These are phyloP conservation scores for Paspalum vaginatum DNA, from an alignment of 176 grass and related monocot genomes.

Conservation along the genomic window DNA sequence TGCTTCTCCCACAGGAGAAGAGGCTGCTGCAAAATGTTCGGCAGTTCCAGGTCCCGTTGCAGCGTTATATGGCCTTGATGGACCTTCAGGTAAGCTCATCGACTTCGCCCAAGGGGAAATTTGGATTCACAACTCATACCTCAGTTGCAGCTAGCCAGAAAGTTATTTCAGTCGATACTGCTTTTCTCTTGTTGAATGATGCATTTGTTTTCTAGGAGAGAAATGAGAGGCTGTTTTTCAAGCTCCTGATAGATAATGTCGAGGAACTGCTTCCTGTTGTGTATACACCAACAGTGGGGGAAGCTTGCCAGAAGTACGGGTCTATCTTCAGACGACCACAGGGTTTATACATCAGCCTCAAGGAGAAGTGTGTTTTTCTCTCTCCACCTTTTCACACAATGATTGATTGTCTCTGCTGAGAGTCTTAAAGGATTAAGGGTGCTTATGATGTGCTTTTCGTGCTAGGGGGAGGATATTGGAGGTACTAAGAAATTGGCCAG, in stretches of 20 bases:
- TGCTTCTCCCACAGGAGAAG: constrained; percentile 66
- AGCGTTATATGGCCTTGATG: constrained; percentile 80
- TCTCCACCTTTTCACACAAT: not conserved
- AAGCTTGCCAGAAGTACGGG: constrained; percentile 96
- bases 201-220: constrained; percentile 64
- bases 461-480: constrained; percentile 75
- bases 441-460: constrained; percentile 1
- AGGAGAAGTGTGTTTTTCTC: constrained; percentile 64
- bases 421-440: not conserved
- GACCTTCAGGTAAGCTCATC: constrained; percentile 67
- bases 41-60: constrained; percentile 68
- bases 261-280: constrained; percentile 92
- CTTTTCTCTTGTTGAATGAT: not conserved
- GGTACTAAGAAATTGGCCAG: constrained; percentile 89
- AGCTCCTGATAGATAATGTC: constrained; percentile 84
- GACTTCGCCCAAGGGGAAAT: not conserved
- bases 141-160: not conserved
- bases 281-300: constrained; percentile 95
- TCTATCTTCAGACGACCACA: constrained; percentile 77
- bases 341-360: constrained; percentile 85
- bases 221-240: constrained; percentile 87
- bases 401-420: not conserved
- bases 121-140: not conserved
- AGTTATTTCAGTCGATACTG: not conserved
- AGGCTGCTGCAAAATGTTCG: constrained; percentile 81